Base-by-base conservation (phyloP, 2,329 filamentous ascomycete species). In the Nemania sp. region DNA sequence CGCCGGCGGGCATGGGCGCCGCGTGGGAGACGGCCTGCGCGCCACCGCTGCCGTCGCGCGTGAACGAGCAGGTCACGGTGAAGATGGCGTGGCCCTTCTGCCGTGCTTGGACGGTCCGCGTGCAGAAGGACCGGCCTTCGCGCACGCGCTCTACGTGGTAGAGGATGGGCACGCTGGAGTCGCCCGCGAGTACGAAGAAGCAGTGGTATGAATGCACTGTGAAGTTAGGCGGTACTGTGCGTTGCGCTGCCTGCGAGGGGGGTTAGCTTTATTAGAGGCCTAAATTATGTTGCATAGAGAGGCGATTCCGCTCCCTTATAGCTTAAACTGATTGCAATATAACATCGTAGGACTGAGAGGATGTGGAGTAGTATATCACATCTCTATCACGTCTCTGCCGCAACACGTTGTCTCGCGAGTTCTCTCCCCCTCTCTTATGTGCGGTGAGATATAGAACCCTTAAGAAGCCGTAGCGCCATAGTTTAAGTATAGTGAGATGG, bases 131-230 rank as follows among this genome's bases (percentile, higher is more conserved):
- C 67, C 91, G 90, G 8, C 96, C 96, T 78, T 97, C 93, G 63
- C 96, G 91, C 55, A 99, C 93, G 60, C 93, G 89, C 83, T 98
- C 96, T 54, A 99, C 96, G 78, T 98, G 93, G 83, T 97, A 98
- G 70, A 98, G 86, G 72, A 98, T 92, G 35, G 96, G 95, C 20
- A 96, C 91, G 68, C 92, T 89, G 13, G 89, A 86, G 77, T 95
- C 92, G 29, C 96, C 96, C 4, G 95, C 94, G 1, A 98, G 89
- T 38, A 99, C 90, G 80, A 99, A 99, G 84, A 98, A 99, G 87
- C 96, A 98, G 86, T 99, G 96, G 92, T 97, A 98, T 77, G 92
- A 95, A 84, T 99, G 96, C 57, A 96, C 89, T 67, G 90, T 88
- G 81, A 97, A 98, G 78, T 92, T 86, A 27, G 84, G 79, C 0